A percentile compares a stretch with the other conserved stretches of the same genome.
phyloP scores from a whole-genome alignment of 257 asterid species.

The Coffea eugenioides region DNA sequence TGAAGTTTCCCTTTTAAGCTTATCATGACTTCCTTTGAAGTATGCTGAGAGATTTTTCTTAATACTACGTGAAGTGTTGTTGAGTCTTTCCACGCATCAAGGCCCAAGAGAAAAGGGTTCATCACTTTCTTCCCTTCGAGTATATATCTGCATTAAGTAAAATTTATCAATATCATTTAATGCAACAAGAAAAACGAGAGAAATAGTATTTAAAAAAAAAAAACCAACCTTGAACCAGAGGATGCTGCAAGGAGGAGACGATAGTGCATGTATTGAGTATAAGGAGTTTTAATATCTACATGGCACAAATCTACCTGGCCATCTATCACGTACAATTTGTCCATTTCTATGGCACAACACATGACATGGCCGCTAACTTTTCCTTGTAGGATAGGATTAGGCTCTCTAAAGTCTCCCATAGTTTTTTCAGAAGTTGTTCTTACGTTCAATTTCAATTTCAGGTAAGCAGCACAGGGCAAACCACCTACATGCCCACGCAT shows the following conservation, averaged over 20 bases:
- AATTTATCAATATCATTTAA: neutral
- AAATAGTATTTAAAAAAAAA: no score
- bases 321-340: constrained; percentile 35
- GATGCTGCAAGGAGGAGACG: constrained; percentile 47
- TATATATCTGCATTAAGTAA: constrained; percentile 43
- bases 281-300: constrained; percentile 47
- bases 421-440: neutral
- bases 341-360: constrained; percentile 39
- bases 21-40: constrained; percentile 17
- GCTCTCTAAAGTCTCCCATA: neutral
- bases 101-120: constrained; percentile 47
- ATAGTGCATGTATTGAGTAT: constrained; percentile 60
- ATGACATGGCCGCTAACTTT: constrained; percentile 43
- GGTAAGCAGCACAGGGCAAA: constrained; percentile 39
- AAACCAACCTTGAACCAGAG: constrained; percentile 53
- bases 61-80: constrained; percentile 15
- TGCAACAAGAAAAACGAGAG: neutral
- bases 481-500: constrained; percentile 55
- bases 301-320: constrained; percentile 51
- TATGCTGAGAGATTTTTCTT: constrained; percentile 29
- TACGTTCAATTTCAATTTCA: constrained; percentile 29
- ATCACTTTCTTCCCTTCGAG: constrained; percentile 56
- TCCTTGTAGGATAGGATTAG: constrained; percentile 28
- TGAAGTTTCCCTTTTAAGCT: constrained; percentile 43
- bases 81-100: neutral